Evolutionary conservation across 345 rosid species (phyloP).

Genomic region (Dipteronia dyeriana): DNA sequence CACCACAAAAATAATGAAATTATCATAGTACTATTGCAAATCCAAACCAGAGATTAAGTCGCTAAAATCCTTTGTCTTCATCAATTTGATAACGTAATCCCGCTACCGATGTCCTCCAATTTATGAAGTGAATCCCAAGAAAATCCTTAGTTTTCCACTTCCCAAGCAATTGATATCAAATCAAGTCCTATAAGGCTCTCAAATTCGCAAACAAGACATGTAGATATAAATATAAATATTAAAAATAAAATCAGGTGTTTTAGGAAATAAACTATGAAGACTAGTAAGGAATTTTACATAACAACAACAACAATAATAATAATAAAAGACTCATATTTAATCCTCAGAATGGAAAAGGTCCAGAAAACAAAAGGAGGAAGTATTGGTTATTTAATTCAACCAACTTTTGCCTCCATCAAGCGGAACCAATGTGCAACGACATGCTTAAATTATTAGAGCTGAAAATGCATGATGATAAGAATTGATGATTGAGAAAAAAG

Average conservation of each 20-base stretch:
- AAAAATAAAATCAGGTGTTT: not conserved
- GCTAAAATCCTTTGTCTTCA: not conserved
- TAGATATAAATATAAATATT: not conserved
- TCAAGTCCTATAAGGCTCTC: not conserved
- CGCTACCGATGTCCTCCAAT: not conserved
- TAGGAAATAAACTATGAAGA: not conserved
- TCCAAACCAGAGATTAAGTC: not conserved
- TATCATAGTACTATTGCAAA: not conserved
- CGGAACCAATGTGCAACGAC: not conserved
- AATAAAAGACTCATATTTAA: not conserved
- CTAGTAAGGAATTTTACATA: not conserved
- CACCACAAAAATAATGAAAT: too few species aligned
- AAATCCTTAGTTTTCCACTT: conserved; percentile 2
- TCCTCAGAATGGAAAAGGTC: not conserved
- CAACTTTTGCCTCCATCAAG: not conserved
- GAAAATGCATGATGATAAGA: not conserved
- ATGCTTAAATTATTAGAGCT: not conserved
- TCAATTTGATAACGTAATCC: not conserved
- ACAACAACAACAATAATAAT: not conserved
- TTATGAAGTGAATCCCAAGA: not conserved
- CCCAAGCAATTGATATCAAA: not conserved
- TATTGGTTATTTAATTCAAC: not conserved
- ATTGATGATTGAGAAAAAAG: not conserved
- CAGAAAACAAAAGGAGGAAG: not conserved
- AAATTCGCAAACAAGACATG: not conserved